These are phyloP conservation scores for Podaxis sp. DNA, from an alignment of 768 basidiomycete species.

Conservation along the genomic window DNA sequence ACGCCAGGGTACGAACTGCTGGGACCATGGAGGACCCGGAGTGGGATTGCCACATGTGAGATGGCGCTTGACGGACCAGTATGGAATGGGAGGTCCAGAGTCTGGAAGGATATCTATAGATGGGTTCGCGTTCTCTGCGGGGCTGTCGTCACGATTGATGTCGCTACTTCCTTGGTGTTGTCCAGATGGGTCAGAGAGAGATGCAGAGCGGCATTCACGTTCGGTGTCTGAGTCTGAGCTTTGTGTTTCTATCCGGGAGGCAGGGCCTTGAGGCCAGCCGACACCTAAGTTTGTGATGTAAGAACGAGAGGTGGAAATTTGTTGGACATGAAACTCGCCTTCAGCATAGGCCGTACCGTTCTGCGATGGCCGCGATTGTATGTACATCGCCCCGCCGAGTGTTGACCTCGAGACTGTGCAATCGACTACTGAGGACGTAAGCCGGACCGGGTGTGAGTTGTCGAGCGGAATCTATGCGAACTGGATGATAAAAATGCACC, in stretches of 20 bases:
- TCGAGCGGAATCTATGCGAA: background rate
- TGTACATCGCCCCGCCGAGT: slow-evolving; percentile 1
- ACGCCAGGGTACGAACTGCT: slow-evolving; percentile 77
- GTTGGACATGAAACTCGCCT: slow-evolving; percentile 9
- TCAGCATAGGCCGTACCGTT: slow-evolving; percentile 13
- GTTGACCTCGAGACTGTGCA: background rate
- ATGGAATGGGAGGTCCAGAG: slow-evolving; percentile 65
- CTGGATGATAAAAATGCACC: background rate
- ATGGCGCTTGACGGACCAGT: slow-evolving; percentile 89
- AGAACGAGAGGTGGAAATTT: background rate
- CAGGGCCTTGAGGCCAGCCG: background rate
- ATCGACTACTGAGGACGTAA: background rate
- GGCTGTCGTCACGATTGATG: slow-evolving; percentile 27
- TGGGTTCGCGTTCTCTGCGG: slow-evolving; percentile 38
- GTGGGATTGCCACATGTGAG: slow-evolving; percentile 86
- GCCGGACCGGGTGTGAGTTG: background rate
- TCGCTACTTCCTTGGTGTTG: slow-evolving; percentile 33
- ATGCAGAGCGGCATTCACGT: slow-evolving; percentile 46
- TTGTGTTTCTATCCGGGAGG: slow-evolving; percentile 20
- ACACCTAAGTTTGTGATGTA: background rate
- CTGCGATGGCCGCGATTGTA: slow-evolving; percentile 10
- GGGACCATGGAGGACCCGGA: slow-evolving; percentile 63
- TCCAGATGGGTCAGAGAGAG: slow-evolving; percentile 51
- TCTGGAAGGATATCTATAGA: slow-evolving; percentile 50
- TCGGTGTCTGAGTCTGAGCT: slow-evolving; percentile 58